These are phyloP conservation scores for Lipomyces oligophaga DNA, from an alignment of 805 yeast genomes.

Conservation along the genomic window DNA sequence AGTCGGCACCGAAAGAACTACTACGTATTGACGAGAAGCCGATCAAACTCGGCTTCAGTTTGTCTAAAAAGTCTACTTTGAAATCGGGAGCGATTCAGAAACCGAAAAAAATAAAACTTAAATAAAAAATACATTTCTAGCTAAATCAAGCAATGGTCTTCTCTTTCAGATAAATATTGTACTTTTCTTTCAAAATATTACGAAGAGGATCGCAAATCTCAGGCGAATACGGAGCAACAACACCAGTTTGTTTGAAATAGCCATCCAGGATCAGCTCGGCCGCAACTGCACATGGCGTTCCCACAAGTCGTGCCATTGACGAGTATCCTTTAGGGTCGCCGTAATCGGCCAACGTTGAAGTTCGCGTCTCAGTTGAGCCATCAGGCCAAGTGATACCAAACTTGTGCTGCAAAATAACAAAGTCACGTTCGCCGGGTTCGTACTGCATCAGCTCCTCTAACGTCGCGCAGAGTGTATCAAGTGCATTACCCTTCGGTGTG, in stretches of 20 bases:
- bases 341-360: slow-evolving; percentile 90
- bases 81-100: slow-evolving; percentile 4
- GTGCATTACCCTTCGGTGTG: slow-evolving; percentile 88
- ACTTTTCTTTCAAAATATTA: slow-evolving; percentile 84
- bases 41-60: slow-evolving; percentile 20
- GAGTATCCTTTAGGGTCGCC: slow-evolving; percentile 89
- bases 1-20: slow-evolving; percentile 7
- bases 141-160: slow-evolving; percentile 66
- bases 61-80: slow-evolving; percentile 13
- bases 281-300: slow-evolving; percentile 98
- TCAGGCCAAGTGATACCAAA: slow-evolving; percentile 96
- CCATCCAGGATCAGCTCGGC: slow-evolving; percentile 81
- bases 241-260: slow-evolving; percentile 66
- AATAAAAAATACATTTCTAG: no score
- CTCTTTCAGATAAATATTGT: slow-evolving; percentile 83
- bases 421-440: slow-evolving; percentile 91
- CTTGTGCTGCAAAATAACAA: slow-evolving; percentile 94
- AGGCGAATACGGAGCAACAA: slow-evolving; percentile 88
- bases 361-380: slow-evolving; percentile 85
- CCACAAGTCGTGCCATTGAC: slow-evolving; percentile 97
- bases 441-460: slow-evolving; percentile 94
- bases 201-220: slow-evolving; percentile 88
- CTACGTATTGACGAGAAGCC: slow-evolving; percentile 15
- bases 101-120: slow-evolving; percentile 14
- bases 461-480: slow-evolving; percentile 95